Evolutionary conservation across 106 monocot genomes (phyloP).

Genomic region (Phalaenopsis equestris): DNA sequence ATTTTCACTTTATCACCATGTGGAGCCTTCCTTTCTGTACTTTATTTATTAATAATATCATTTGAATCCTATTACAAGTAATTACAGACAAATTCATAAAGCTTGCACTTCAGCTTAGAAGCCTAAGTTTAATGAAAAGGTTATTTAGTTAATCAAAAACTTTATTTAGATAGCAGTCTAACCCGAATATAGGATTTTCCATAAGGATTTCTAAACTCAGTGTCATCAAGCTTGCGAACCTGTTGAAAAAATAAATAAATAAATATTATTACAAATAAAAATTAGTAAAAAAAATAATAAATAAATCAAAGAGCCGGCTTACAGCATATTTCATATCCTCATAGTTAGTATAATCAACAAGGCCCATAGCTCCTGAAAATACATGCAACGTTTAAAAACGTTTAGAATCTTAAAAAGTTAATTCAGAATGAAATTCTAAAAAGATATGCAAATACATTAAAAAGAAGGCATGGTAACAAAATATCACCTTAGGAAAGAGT

Average conservation of each 20-base stretch:
- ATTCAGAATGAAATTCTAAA: not conserved
- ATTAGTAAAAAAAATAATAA: not conserved
- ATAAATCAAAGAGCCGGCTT: constrained; percentile 13
- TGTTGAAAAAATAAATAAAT: constrained; percentile 7
- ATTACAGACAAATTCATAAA: too few relatives aligned
- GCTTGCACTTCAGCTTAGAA: not conserved
- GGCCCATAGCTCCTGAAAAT: constrained; percentile 41
- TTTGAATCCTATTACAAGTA: too few relatives aligned
- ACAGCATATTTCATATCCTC: constrained; percentile 92
- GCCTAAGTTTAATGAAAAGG: not conserved
- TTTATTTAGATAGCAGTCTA: constrained; percentile 6
- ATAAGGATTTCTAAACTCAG: constrained; percentile 74
- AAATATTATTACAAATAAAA: not conserved
- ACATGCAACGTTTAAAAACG: not conserved
- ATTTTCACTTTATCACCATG: too few relatives aligned
- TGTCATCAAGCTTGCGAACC: constrained; percentile 78
- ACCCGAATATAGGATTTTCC: constrained; percentile 53
- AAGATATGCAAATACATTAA: not conserved
- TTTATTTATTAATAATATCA: too few relatives aligned
- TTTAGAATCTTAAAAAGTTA: not conserved
- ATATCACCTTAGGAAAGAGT: not conserved
- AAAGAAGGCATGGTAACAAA: not conserved
- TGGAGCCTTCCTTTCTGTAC: too few relatives aligned
- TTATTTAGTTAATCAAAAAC: not conserved
- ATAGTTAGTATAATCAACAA: constrained; percentile 72